Percentiles rank a stretch among this genome's conserved stretches.
phyloP scores from a whole-genome alignment of 257 asterid species.

The Solanum virginianum region DNA sequence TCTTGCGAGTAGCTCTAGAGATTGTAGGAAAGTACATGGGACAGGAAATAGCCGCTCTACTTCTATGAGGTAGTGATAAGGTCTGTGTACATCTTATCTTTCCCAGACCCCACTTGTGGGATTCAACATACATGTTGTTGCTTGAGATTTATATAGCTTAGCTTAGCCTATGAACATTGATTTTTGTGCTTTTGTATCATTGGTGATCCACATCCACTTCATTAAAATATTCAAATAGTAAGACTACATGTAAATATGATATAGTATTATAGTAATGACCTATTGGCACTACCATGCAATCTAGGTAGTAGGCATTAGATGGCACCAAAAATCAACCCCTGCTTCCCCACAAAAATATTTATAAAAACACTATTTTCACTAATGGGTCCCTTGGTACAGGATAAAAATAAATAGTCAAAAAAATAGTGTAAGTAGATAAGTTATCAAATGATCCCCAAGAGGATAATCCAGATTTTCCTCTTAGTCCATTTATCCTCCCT shows the following conservation, averaged over 20 bases:
- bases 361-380: background rate
- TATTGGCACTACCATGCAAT: background rate
- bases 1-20: background rate
- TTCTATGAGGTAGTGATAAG: too few relatives aligned
- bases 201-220: background rate
- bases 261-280: background rate
- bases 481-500: background rate
- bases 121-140: too few relatives aligned
- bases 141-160: background rate
- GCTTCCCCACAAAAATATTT: background rate
- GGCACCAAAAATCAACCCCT: background rate
- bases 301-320: background rate
- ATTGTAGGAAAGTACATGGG: background rate
- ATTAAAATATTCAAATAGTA: background rate
- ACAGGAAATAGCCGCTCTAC: too few relatives aligned
- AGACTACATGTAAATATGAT: background rate
- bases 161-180: background rate
- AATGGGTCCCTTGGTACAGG: background rate
- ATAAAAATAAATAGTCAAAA: too few relatives aligned
- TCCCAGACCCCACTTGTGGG: too few relatives aligned
- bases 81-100: too few relatives aligned
- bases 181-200: background rate
- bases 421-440: too few relatives aligned
- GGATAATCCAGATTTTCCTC: background rate
- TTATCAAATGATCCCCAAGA: background rate